phyloP scores from a whole-genome alignment of 345 rosid species.

The Eucalyptus polybractea region DNA sequence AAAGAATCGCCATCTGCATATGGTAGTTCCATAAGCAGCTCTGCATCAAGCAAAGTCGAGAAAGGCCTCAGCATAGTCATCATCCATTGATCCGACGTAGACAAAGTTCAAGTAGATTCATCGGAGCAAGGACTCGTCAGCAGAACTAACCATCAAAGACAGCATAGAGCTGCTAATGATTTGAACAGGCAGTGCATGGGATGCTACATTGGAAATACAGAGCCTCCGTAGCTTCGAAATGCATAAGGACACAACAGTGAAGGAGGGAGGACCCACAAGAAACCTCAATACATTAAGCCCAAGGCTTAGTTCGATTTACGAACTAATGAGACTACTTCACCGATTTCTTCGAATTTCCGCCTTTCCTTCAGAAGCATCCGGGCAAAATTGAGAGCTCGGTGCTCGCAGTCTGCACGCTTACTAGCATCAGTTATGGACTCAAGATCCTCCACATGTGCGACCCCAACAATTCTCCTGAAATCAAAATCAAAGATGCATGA shows the following conservation, averaged over 20 bases:
- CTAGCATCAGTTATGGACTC: slow-evolving; percentile 62
- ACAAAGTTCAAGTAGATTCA: not conserved
- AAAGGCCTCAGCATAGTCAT: not conserved
- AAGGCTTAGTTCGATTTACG: not conserved
- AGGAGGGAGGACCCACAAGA: not conserved
- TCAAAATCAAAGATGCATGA: not conserved
- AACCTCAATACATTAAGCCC: not conserved
- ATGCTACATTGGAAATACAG: not conserved
- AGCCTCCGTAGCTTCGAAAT: not conserved
- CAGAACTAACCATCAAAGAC: not conserved
- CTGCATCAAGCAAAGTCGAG: not conserved
- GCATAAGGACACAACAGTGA: not conserved
- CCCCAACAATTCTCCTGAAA: slow-evolving; percentile 86
- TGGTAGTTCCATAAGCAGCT: not conserved
- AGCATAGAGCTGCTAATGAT: not conserved
- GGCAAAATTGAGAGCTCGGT: slow-evolving; percentile 53
- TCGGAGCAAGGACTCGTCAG: not conserved
- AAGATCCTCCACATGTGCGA: slow-evolving; percentile 94
- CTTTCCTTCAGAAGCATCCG: slow-evolving; percentile 69
- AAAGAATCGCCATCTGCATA: not conserved
- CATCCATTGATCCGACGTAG: not conserved
- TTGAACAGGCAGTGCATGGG: not conserved
- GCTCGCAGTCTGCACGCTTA: slow-evolving; percentile 62
- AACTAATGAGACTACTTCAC: slow-evolving; percentile 58
- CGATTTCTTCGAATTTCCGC: slow-evolving; percentile 49